phyloP scores from a whole-genome alignment of 805 yeast species.

The Metschnikowia henanensis region DNA sequence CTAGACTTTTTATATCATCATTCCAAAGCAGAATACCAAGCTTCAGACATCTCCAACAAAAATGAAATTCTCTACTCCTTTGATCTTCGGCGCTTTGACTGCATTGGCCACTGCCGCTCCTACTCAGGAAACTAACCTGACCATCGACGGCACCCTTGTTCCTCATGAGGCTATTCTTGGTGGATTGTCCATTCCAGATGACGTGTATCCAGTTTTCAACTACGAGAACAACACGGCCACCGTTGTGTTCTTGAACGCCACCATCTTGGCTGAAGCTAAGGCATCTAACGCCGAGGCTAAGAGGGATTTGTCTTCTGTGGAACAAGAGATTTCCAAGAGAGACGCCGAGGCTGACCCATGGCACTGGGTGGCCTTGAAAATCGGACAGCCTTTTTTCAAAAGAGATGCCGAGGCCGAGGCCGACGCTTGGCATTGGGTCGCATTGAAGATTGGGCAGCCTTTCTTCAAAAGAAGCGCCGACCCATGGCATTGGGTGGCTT shows the following conservation, averaged over 20 bases:
- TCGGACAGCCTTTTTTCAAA: slow-evolving; percentile 16
- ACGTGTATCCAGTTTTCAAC: slow-evolving; percentile 15
- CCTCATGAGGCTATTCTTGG: slow-evolving; percentile 18
- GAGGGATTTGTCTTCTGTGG: slow-evolving; percentile 6
- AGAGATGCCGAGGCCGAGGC: slow-evolving; percentile 14
- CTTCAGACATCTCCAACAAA: background rate
- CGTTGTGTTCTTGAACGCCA: slow-evolving; percentile 18
- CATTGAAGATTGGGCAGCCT: slow-evolving; percentile 15
- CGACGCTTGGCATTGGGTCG: slow-evolving; percentile 13
- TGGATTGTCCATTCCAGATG: slow-evolving; percentile 12
- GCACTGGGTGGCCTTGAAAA: slow-evolving; percentile 13
- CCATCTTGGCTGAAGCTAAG: slow-evolving; percentile 17
- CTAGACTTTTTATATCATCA: background rate
- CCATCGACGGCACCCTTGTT: slow-evolving; percentile 7
- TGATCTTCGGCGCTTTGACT: slow-evolving; percentile 14
- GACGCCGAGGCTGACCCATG: slow-evolving; percentile 17
- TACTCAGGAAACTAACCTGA: slow-evolving; percentile 2
- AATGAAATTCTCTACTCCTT: slow-evolving; percentile 18
- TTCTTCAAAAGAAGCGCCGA: slow-evolving; percentile 13
- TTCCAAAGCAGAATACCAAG: slow-evolving; percentile 1
- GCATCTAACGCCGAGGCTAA: slow-evolving; percentile 7
- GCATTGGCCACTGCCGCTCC: slow-evolving; percentile 18
- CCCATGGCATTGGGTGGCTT: slow-evolving; percentile 12
- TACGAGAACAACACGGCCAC: slow-evolving; percentile 12
- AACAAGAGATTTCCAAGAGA: slow-evolving; percentile 15